Evolutionary conservation across 306 rosid genomes (phyloP).

Genomic region (Adenanthera pavonina): DNA sequence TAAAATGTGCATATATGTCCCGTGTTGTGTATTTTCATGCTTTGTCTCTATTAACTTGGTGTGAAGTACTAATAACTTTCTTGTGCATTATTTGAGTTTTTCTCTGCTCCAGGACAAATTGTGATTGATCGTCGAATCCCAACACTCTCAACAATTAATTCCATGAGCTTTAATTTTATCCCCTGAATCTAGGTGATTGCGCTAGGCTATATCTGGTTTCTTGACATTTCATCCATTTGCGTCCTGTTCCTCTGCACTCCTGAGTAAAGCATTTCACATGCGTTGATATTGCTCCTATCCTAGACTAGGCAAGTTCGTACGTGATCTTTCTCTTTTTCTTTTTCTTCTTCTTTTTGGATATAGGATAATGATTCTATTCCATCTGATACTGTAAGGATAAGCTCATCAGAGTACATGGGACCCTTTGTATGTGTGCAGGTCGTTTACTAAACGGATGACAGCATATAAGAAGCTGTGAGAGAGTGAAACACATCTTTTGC

Average conservation of each 20-base stretch:
- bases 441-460: no score
- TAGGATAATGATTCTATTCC: neutral
- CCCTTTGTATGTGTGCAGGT: neutral
- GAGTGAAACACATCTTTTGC: neutral
- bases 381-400: neutral
- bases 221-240: neutral
- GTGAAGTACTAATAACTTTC: neutral
- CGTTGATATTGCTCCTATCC: neutral
- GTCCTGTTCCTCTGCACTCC: slow-evolving; percentile 1
- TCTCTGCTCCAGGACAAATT: neutral
- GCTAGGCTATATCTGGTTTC: neutral
- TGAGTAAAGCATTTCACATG: neutral
- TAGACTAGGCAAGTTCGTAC: neutral
- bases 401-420: neutral
- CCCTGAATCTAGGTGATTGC: neutral
- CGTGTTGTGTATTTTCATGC: neutral
- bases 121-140: neutral
- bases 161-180: neutral
- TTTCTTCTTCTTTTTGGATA: neutral
- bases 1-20: neutral
- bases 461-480: neutral
- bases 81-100: neutral
- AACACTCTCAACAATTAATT: neutral
- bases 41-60: neutral
- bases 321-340: neutral